Evolutionary conservation across 2,329 filamentous ascomycete species (phyloP).

Genomic region (Penicillium sp.): DNA sequence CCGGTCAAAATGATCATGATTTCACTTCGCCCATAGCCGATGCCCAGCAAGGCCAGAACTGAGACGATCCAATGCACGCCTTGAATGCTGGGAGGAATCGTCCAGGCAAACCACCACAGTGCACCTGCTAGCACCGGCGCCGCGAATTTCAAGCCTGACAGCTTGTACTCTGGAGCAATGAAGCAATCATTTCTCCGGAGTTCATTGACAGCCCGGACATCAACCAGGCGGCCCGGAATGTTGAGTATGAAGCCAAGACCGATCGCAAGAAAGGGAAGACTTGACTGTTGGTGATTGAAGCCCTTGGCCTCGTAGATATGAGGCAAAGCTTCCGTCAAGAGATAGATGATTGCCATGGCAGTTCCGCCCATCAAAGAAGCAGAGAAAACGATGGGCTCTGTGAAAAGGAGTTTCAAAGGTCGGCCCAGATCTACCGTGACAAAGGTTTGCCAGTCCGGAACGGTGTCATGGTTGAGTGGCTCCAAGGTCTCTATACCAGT

Average conservation of each 20-base stretch:
- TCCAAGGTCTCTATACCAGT: constrained; percentile 28
- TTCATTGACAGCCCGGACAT: background rate
- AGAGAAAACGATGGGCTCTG: constrained; percentile 48
- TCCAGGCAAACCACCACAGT: background rate
- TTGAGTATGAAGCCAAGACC: constrained; percentile 33
- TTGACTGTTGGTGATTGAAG: constrained; percentile 34
- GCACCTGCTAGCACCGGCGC: background rate
- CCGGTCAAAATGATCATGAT: background rate
- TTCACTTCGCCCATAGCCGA: constrained; percentile 1
- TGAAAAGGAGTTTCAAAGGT: constrained; percentile 44
- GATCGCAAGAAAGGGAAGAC: constrained; percentile 43
- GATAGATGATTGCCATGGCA: constrained; percentile 48
- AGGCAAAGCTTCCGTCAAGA: constrained; percentile 40
- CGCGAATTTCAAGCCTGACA: background rate
- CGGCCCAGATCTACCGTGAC: constrained; percentile 37
- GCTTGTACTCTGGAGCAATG: background rate
- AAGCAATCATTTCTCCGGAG: background rate
- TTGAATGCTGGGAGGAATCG: background rate
- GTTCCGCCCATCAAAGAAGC: constrained; percentile 43
- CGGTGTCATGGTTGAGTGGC: constrained; percentile 40
- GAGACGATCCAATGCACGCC: background rate
- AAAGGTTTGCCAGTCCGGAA: constrained; percentile 38
- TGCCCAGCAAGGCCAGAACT: background rate
- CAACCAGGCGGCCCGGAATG: background rate
- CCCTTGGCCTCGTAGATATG: constrained; percentile 41